Percentiles rank a stretch among this genome's conserved stretches.
Evolutionary conservation across 805 yeast species (phyloP).

Genomic region (Wickerhamomyces chambardii): DNA sequence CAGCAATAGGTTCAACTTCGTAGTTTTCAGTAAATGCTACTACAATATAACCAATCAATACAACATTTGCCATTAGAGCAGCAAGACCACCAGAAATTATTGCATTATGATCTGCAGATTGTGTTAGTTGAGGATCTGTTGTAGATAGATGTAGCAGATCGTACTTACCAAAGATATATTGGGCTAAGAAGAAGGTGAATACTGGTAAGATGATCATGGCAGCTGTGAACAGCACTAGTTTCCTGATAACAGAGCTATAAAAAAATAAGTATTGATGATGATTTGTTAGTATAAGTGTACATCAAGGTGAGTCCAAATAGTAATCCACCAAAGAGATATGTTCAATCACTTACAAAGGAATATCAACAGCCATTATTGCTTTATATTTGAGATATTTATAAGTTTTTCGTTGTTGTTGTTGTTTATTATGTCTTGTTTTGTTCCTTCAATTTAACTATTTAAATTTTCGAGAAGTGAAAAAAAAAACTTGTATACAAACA

Average conservation of each 20-base stretch:
- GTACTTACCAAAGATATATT: constrained; percentile 24
- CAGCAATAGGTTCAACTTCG: constrained; percentile 16
- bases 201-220: constrained; percentile 70
- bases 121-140: constrained; percentile 13
- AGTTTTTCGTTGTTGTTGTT: too few relatives aligned
- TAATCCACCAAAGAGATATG: too few relatives aligned
- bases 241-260: constrained; percentile 50
- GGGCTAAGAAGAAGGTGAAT: constrained; percentile 48
- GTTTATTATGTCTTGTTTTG: too few relatives aligned
- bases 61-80: constrained; percentile 67
- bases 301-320: too few relatives aligned
- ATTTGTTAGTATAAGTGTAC: too few relatives aligned
- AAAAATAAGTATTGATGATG: too few relatives aligned
- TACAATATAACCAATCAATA: constrained; percentile 61
- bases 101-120: constrained; percentile 30
- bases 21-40: constrained; percentile 67
- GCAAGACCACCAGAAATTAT: constrained; percentile 74
- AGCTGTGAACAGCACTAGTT: constrained; percentile 65
- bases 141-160: too few relatives aligned
- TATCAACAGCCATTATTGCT: constrained; percentile 29
- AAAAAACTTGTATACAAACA: too few relatives aligned
- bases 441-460: too few relatives aligned
- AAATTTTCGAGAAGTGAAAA: too few relatives aligned
- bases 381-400: too few relatives aligned
- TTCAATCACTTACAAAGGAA: constrained; percentile 35